These are phyloP conservation scores for Penicillium psychrosexuale DNA, from an alignment of 2,329 filamentous ascomycete genomes.

Conservation along the genomic window DNA sequence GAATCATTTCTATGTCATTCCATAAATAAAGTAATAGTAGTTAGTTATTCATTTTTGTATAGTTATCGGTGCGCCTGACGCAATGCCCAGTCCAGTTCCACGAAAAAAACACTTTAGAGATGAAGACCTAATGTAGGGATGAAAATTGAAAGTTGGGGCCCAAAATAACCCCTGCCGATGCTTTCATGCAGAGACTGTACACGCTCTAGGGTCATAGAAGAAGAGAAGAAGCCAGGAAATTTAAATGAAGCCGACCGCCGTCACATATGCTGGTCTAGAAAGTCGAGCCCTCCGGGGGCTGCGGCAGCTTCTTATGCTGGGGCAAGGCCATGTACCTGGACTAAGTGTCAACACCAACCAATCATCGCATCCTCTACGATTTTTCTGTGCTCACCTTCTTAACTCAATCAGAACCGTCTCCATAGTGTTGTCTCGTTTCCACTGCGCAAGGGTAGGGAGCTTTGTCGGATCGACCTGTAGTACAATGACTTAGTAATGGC, in stretches of 20 bases:
- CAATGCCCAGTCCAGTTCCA: constrained; percentile 1
- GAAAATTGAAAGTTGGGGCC: constrained; percentile 21
- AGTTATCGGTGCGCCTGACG: constrained; percentile 3
- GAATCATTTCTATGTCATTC: not conserved
- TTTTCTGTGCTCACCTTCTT: constrained; percentile 58
- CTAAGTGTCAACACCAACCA: constrained; percentile 25
- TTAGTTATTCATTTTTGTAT: not conserved
- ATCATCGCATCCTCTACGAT: not conserved
- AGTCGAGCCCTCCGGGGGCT: constrained; percentile 81
- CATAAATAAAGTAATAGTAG: not conserved
- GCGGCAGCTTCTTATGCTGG: constrained; percentile 89
- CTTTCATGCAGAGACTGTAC: constrained; percentile 40
- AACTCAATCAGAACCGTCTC: constrained; percentile 88
- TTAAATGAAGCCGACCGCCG: constrained; percentile 27
- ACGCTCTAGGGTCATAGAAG: constrained; percentile 31
- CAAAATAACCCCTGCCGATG: constrained; percentile 31
- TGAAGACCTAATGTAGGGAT: constrained; percentile 13
- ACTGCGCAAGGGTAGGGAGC: constrained; percentile 79
- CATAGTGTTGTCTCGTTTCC: constrained; percentile 93
- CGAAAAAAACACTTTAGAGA: not conserved
- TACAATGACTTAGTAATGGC: constrained; percentile 8
- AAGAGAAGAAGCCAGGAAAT: constrained; percentile 24
- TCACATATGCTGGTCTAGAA: constrained; percentile 39
- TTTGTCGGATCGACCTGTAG: constrained; percentile 74
- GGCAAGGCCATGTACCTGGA: constrained; percentile 86